Percentiles rank a stretch among this genome's conserved stretches.
These are phyloP conservation scores for Flaveria bidentis DNA, from an alignment of 129 eudicot species.

Conservation along the genomic window DNA sequence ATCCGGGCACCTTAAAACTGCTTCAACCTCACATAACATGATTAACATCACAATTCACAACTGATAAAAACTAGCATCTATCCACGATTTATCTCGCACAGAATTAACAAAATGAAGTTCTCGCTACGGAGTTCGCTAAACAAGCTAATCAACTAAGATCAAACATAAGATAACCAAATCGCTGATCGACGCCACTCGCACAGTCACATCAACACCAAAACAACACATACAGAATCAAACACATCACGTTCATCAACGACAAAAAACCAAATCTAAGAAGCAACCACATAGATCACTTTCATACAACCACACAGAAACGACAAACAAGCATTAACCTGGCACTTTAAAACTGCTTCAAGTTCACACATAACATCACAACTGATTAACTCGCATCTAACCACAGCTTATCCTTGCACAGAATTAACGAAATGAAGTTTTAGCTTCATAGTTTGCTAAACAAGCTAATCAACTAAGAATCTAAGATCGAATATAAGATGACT, in stretches of 20 bases:
- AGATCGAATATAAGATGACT: neutral
- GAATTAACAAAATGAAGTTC: no score
- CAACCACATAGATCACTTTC: conserved; percentile 10
- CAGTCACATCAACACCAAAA: conserved; percentile 15
- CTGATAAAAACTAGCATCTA: neutral
- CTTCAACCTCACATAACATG: neutral
- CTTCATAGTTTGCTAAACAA: no score
- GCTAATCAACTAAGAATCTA: neutral
- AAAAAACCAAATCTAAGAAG: conserved; percentile 6
- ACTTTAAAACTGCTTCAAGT: neutral
- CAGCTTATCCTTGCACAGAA: no score
- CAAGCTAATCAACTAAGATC: neutral
- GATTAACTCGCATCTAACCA: neutral
- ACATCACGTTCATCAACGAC: conserved; percentile 23
- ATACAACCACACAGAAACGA: neutral
- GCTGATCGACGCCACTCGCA: conserved; percentile 7
- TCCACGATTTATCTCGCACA: no score
- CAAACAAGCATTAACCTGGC: neutral
- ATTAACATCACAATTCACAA: no score
- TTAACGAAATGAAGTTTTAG: no score
- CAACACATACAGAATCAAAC: conserved; percentile 20
- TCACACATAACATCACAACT: neutral
- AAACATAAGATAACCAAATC: neutral
- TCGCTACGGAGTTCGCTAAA: no score
- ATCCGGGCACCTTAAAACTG: neutral